Evolutionary conservation across 495 filamentous ascomycete species (phyloP), one percentile per base, ranked within the genome.

Genomic region (Hypoxylon crocopeplum): DNA sequence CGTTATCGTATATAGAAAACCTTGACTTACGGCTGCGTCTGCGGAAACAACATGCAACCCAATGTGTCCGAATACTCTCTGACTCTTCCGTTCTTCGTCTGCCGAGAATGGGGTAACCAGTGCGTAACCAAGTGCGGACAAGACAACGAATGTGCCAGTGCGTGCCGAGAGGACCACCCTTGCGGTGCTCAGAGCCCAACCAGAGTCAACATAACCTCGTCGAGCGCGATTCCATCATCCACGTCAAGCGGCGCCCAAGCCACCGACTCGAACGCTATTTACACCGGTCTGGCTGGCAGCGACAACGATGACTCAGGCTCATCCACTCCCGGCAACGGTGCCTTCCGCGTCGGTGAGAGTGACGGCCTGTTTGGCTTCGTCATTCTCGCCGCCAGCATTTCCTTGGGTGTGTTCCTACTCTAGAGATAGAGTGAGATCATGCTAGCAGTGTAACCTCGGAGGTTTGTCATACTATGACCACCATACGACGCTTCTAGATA

Each of bases 81-180:
- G 67, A 97, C 92, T 4, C 82, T 97, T 22, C 90, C 92, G 6
- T 97, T 88, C 82, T 92, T 85, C 75, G 78, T 87, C 58, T 97
- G 92, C 82, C 84, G 82, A 11, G 81, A 88, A 69, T 82, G 81
- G 73, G 86, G 84, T 63, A 85, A 76, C 69, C 78, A 93, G 61
- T 97, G 91, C 68, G 87, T 89, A 2, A 64, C 58, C 6, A 73
- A 60, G 47, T 95, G 92, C 74, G 71, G 69, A 6, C 69, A 71
- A 27, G 73, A 89, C 71, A 84, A 81, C 53, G 25, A 59, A 29
- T 96, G 91, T 67, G 76, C 85, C 38, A 75, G 73, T 37, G 49
- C 71, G 19, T 97, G 92, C 79, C 84, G 86, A 59, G 66, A 79
- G 45, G 68, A 90, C 48, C 78, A 96, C 68, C 91, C 89, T 5